Conservation (phyloP, 257 asterid species). For the Striga asiatica region DNA sequence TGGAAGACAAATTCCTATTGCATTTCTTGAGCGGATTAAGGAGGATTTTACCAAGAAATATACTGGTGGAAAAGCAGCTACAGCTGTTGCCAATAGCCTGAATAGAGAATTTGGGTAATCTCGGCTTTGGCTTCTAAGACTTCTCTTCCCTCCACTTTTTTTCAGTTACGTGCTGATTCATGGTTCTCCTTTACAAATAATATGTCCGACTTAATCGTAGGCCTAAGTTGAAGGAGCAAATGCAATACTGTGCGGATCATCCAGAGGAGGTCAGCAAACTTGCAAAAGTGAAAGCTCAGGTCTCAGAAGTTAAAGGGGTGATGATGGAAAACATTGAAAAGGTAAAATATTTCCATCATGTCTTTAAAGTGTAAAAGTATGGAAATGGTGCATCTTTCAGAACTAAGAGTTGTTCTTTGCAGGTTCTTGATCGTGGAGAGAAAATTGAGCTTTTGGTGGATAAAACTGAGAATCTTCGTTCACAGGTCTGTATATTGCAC, state of each 20-base stretch:
- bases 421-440: conserved; percentile 9
- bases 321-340: conserved; percentile 4
- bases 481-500: neutral
- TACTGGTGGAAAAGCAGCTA: neutral
- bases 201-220: neutral
- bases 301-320: conserved; percentile 1
- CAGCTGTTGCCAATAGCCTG: neutral
- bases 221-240: neutral
- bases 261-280: neutral
- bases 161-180: neutral
- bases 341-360: neutral
- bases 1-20: conserved; percentile 1
- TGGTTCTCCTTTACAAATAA: neutral
- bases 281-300: neutral
- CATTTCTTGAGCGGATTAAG: neutral
- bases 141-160: neutral
- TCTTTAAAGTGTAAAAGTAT: neutral
- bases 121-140: neutral
- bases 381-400: neutral
- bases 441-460: neutral
- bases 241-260: conserved; percentile 1
- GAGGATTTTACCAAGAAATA: neutral
- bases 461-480: neutral
- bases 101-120: neutral
- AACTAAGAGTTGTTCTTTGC: neutral